phyloP scores from a whole-genome alignment of 805 yeast species.

The Wickerhamomyces kurtzmanii region DNA sequence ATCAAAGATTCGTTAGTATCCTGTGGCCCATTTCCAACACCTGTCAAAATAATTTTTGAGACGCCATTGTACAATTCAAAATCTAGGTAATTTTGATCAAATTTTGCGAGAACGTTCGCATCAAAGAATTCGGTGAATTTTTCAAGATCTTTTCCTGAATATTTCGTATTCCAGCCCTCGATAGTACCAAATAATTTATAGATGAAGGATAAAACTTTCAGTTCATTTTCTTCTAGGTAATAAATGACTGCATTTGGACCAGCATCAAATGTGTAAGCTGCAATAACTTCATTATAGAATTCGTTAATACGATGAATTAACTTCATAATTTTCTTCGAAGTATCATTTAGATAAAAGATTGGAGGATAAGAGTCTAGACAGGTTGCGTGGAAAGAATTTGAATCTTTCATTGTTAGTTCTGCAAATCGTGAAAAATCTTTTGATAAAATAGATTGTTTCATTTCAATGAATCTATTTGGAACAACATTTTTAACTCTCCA shows the following conservation, averaged over 20 bases:
- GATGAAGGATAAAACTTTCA: slow-evolving; percentile 61
- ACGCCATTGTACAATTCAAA: slow-evolving; percentile 58
- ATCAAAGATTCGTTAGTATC: slow-evolving; percentile 46
- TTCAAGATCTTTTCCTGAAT: slow-evolving; percentile 17
- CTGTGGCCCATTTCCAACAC: slow-evolving; percentile 84
- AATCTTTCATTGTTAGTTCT: slow-evolving; percentile 88
- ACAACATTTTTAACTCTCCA: slow-evolving; percentile 76
- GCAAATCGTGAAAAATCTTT: slow-evolving; percentile 78
- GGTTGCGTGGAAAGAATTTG: slow-evolving; percentile 97
- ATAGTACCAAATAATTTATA: slow-evolving; percentile 47
- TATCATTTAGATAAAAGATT: slow-evolving; percentile 86
- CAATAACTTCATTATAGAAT: slow-evolving; percentile 44
- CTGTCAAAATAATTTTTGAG: slow-evolving; percentile 73
- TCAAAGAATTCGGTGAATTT: slow-evolving; percentile 16
- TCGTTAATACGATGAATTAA: slow-evolving; percentile 72
- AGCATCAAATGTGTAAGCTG: slow-evolving; percentile 97
- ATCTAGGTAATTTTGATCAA: slow-evolving; percentile 33
- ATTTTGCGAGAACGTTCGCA: slow-evolving; percentile 17
- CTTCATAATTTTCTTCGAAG: slow-evolving; percentile 74
- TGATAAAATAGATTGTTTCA: slow-evolving; percentile 67
- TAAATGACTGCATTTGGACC: slow-evolving; percentile 98
- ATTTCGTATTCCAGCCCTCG: slow-evolving; percentile 58
- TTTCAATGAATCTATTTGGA: slow-evolving; percentile 73
- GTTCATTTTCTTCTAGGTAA: slow-evolving; percentile 70
- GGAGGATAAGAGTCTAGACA: slow-evolving; percentile 95